Evolutionary conservation across 2,329 filamentous ascomycete species (phyloP).

Genomic region (Ophiocordyceps robertsii): DNA sequence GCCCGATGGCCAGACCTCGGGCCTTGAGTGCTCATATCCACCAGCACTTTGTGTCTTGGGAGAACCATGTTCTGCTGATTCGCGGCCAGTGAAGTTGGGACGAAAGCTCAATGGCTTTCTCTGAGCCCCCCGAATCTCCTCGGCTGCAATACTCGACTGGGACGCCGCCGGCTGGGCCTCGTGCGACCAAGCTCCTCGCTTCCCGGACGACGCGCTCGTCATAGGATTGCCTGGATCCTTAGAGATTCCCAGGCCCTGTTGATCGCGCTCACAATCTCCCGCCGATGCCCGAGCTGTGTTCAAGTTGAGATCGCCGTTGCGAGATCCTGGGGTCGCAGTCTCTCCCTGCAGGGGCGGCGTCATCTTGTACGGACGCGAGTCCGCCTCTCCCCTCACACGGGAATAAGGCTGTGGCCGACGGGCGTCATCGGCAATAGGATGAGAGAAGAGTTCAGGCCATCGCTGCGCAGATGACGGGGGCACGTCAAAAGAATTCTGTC

Average conservation of each 20-base stretch:
- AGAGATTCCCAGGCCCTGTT: too few relatives aligned
- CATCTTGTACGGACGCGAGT: slow-evolving; percentile 6
- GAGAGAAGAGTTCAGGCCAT: slow-evolving; percentile 33
- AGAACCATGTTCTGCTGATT: slow-evolving; percentile 8
- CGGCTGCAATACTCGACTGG: slow-evolving; percentile 24
- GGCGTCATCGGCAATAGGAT: slow-evolving; percentile 4
- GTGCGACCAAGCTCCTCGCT: too few relatives aligned
- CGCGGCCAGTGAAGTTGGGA: slow-evolving; percentile 9
- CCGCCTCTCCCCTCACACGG: slow-evolving; percentile 5
- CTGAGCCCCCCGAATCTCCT: slow-evolving; percentile 21
- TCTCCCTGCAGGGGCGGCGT: slow-evolving; percentile 6
- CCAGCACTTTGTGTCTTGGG: not conserved
- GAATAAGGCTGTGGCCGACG: slow-evolving; percentile 2
- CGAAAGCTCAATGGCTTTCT: slow-evolving; percentile 28
- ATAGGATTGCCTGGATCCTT: too few relatives aligned
- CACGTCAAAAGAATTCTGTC: slow-evolving; percentile 20
- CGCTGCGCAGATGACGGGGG: slow-evolving; percentile 38
- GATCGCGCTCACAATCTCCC: too few relatives aligned
- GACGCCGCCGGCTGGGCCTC: slow-evolving; percentile 16
- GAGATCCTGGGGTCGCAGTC: slow-evolving; percentile 5
- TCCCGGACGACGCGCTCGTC: too few relatives aligned
- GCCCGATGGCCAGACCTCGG: too few relatives aligned
- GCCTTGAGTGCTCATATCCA: not conserved
- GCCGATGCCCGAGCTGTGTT: too few relatives aligned
- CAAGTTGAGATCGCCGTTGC: not conserved